Evolutionary conservation across 1,139 yeast species (phyloP).

Genomic region (Kurtzmaniella natalensis): DNA sequence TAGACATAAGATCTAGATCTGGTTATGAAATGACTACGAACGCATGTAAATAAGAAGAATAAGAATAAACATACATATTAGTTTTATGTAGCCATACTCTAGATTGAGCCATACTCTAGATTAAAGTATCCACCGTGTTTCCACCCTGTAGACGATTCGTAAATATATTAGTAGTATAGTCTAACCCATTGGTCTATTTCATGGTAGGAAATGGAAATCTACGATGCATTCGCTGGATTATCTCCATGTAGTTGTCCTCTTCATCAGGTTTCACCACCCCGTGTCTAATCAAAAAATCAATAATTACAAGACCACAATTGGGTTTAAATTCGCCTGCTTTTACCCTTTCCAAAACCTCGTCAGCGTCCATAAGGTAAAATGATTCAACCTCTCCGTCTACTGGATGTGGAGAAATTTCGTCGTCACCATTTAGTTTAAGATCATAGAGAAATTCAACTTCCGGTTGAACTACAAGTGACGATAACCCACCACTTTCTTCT

Average conservation of each 20-base stretch:
- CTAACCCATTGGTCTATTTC: slow-evolving; percentile 19
- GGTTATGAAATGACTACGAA: no score
- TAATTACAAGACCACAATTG: slow-evolving; percentile 73
- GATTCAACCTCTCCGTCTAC: slow-evolving; percentile 84
- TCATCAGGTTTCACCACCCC: slow-evolving; percentile 59
- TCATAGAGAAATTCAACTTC: slow-evolving; percentile 85
- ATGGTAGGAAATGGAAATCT: slow-evolving; percentile 61
- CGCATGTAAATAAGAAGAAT: no score
- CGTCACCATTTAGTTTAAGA: slow-evolving; percentile 47
- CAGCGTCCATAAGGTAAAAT: slow-evolving; percentile 58
- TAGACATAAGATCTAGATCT: slow-evolving; percentile 58
- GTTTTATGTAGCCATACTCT: no score
- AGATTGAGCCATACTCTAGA: no score
- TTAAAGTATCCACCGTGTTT: no score
- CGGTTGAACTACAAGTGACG: slow-evolving; percentile 54
- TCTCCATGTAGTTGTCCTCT: slow-evolving; percentile 60
- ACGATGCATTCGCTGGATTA: slow-evolving; percentile 62
- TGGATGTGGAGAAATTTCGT: slow-evolving; percentile 56
- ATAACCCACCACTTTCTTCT: slow-evolving; percentile 28
- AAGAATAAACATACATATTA: no score
- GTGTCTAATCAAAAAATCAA: slow-evolving; percentile 83
- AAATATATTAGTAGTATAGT: slow-evolving; percentile 66
- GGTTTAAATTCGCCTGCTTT: slow-evolving; percentile 70
- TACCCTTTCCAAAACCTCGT: slow-evolving; percentile 49
- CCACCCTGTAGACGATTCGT: no score